Conservation (phyloP, 1,284 basidiomycete genomes). For the Pisolithus thermaeus region DNA sequence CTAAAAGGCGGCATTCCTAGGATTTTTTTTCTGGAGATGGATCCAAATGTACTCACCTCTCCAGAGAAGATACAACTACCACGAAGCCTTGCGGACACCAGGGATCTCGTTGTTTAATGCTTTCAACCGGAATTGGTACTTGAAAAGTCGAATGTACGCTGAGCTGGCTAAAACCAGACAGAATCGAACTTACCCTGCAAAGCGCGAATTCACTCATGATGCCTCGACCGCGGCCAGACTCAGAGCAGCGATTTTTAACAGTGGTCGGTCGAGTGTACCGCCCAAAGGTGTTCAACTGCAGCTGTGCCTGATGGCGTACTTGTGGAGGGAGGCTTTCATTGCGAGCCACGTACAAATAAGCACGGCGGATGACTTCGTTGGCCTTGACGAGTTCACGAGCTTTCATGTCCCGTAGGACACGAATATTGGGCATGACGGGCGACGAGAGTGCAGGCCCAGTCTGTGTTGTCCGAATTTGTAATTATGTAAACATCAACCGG, state of each 20-base stretch:
- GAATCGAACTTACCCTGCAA: slow-evolving; percentile 59
- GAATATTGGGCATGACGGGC: slow-evolving; percentile 38
- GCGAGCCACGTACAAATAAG: slow-evolving; percentile 86
- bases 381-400: slow-evolving; percentile 64
- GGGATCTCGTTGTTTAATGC: slow-evolving; percentile 76
- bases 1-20: background rate
- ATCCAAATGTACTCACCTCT: background rate
- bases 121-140: slow-evolving; percentile 85
- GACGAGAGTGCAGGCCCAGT: background rate
- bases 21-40: background rate
- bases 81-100: slow-evolving; percentile 86
- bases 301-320: slow-evolving; percentile 92
- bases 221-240: slow-evolving; percentile 81
- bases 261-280: slow-evolving; percentile 77
- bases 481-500: background rate
- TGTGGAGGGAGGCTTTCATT: slow-evolving; percentile 81
- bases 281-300: slow-evolving; percentile 86
- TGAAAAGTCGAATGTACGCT: slow-evolving; percentile 26
- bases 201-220: slow-evolving; percentile 86
- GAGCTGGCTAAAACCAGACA: background rate
- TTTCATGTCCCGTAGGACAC: slow-evolving; percentile 73
- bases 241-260: slow-evolving; percentile 84
- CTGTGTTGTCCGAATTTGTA: background rate
- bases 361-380: slow-evolving; percentile 77
- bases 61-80: slow-evolving; percentile 43